These are phyloP conservation scores for Dictyostelium intermedium DNA, from an alignment of 78 protist species.

Conservation along the genomic window DNA sequence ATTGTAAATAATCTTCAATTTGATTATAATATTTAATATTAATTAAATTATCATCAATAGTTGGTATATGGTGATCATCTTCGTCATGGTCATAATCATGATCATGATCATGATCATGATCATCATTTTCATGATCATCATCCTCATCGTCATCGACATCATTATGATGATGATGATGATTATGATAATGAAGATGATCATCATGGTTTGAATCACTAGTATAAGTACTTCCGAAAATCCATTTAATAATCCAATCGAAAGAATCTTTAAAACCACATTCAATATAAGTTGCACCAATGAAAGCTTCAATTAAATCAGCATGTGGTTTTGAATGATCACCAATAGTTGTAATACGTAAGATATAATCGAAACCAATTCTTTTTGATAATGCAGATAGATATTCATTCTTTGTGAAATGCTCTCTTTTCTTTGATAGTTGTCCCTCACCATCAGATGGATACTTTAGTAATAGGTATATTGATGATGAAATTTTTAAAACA, in stretches of 20 bases:
- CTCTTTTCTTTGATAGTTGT: background rate
- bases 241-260: background rate
- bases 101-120: background rate
- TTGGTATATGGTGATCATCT: background rate
- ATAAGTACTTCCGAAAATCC: background rate
- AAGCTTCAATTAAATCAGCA: constrained; percentile 61
- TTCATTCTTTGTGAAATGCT: background rate
- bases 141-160: background rate
- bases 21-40: background rate
- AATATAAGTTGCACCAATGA: constrained; percentile 34
- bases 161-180: background rate
- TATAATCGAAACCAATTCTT: background rate
- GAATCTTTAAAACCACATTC: constrained; percentile 20
- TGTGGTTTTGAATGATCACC: constrained; percentile 44
- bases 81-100: background rate
- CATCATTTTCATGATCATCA: background rate
- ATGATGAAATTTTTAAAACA: background rate
- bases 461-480: background rate
- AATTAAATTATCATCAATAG: background rate
- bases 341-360: background rate
- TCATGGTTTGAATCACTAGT: too few species aligned
- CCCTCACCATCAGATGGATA: background rate
- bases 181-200: background rate
- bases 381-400: background rate
- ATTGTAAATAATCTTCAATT: background rate